Percentiles rank a stretch among this genome's conserved stretches.
Conservation (phyloP, 148 eudicot genomes). For the Diospyros lotus region DNA sequence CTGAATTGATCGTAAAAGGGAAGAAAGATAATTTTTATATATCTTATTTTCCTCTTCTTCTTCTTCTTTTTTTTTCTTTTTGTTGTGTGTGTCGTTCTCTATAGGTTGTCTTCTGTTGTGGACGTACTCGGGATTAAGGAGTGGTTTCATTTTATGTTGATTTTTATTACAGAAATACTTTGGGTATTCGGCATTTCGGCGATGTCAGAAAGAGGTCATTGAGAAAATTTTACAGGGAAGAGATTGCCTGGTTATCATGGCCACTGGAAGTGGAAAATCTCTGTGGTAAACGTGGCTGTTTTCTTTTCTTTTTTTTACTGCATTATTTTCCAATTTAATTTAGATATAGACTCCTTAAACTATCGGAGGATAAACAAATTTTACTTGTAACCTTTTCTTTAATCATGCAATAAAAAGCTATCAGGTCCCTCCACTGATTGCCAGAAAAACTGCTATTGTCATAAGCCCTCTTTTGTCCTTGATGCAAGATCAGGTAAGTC, state of each 20-base stretch:
- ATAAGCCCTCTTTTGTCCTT: slow-evolving; percentile 78
- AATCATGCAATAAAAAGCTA: slow-evolving; percentile 40
- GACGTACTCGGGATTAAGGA: background rate
- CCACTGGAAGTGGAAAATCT: slow-evolving; percentile 89
- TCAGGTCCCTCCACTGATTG: slow-evolving; percentile 80
- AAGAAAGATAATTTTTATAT: no score
- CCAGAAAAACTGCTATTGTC: slow-evolving; percentile 60
- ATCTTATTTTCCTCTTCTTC: no score
- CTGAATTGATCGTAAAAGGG: no score
- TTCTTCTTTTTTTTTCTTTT: background rate
- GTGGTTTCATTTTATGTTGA: background rate
- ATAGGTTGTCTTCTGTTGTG: no score
- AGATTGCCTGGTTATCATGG: slow-evolving; percentile 79
- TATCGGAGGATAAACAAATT: background rate
- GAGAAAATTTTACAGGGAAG: slow-evolving; percentile 52
- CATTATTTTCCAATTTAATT: background rate
- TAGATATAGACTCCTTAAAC: background rate
- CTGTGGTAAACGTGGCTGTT: slow-evolving; percentile 40
- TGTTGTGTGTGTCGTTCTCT: background rate
- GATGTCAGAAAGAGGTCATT: slow-evolving; percentile 71
- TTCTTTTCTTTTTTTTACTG: background rate
- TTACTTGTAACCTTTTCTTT: slow-evolving; percentile 11
- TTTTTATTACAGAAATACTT: slow-evolving; percentile 47
- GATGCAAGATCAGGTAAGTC: slow-evolving; percentile 86
- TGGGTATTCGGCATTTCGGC: slow-evolving; percentile 58